A percentile compares a stretch with the other conserved stretches of the same genome.
Evolutionary conservation across 495 filamentous ascomycete genomes (phyloP).

Genomic region (Bryoglossum gracile): DNA sequence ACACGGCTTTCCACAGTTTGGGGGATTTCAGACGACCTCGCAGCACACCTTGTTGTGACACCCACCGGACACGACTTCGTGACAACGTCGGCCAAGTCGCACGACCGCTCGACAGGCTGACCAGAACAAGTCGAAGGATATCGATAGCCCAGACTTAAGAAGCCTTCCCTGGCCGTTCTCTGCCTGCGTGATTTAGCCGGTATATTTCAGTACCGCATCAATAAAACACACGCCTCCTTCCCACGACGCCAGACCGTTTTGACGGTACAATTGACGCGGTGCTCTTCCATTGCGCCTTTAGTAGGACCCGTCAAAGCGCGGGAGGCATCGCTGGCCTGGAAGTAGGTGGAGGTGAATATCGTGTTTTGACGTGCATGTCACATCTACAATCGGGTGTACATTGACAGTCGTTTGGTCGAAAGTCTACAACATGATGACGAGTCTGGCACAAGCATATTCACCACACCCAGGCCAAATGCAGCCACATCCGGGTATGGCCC

Average conservation of each 20-base stretch:
- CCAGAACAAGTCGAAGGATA: background rate
- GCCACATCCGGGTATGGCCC: slow-evolving; percentile 64
- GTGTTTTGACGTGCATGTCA: slow-evolving; percentile 16
- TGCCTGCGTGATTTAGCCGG: slow-evolving; percentile 15
- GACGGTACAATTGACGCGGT: slow-evolving; percentile 9
- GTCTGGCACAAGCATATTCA: slow-evolving; percentile 63
- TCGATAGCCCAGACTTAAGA: slow-evolving; percentile 9
- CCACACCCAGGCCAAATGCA: slow-evolving; percentile 65
- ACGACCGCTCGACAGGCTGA: background rate
- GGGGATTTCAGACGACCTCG: slow-evolving; percentile 6
- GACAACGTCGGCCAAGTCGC: slow-evolving; percentile 7
- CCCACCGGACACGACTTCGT: slow-evolving; percentile 3
- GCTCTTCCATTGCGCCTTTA: background rate
- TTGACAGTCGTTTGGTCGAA: slow-evolving; percentile 17
- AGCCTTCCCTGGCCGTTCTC: slow-evolving; percentile 1
- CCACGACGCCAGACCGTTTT: background rate
- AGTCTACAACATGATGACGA: slow-evolving; percentile 52
- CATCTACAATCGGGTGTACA: slow-evolving; percentile 6
- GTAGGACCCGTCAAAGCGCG: background rate
- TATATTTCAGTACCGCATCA: slow-evolving; percentile 8
- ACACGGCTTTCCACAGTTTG: slow-evolving; percentile 8
- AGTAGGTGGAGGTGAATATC: slow-evolving; percentile 12
- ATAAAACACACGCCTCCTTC: slow-evolving; percentile 2
- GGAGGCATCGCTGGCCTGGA: slow-evolving; percentile 2
- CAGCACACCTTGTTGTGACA: slow-evolving; percentile 9